Evolutionary conservation across 129 eudicot genomes (phyloP).

Genomic region (Helichrysum umbraculigerum): DNA sequence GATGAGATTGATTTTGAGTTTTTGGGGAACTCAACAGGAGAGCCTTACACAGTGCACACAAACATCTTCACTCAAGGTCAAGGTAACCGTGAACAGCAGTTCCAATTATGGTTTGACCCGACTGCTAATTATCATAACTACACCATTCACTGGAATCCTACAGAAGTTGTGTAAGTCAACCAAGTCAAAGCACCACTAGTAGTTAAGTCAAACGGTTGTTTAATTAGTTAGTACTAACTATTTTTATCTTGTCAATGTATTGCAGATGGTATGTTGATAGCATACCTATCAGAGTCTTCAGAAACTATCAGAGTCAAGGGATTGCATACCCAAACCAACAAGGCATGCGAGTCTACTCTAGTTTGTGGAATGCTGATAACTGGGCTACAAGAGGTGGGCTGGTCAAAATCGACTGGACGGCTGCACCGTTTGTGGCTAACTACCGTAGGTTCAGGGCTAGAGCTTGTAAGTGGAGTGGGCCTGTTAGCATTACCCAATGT

Average conservation of each 20-base stretch:
- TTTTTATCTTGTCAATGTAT: not conserved
- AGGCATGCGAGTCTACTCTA: slow-evolving; percentile 64
- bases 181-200: slow-evolving; percentile 1
- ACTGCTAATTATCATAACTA: slow-evolving; percentile 63
- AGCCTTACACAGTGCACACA: slow-evolving; percentile 75
- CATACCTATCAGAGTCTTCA: slow-evolving; percentile 61
- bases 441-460: slow-evolving; percentile 46
- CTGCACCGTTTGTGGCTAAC: slow-evolving; percentile 57
- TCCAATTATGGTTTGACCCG: slow-evolving; percentile 74
- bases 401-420: slow-evolving; percentile 59
- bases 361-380: slow-evolving; percentile 71
- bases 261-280: slow-evolving; percentile 69
- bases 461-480: slow-evolving; percentile 54
- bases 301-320: slow-evolving; percentile 49
- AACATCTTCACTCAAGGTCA: slow-evolving; percentile 60
- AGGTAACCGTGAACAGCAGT: slow-evolving; percentile 70
- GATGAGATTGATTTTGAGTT: slow-evolving; percentile 86
- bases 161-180: slow-evolving; percentile 49
- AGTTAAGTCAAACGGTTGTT: not conserved
- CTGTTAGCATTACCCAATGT: slow-evolving; percentile 38
- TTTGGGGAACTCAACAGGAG: slow-evolving; percentile 62
- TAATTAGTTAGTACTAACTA: not conserved
- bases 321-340: slow-evolving; percentile 62
- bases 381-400: slow-evolving; percentile 74
- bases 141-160: slow-evolving; percentile 76